phyloP scores from a whole-genome alignment of 108 stramenopile genomes.

The Fragilaria radians region DNA sequence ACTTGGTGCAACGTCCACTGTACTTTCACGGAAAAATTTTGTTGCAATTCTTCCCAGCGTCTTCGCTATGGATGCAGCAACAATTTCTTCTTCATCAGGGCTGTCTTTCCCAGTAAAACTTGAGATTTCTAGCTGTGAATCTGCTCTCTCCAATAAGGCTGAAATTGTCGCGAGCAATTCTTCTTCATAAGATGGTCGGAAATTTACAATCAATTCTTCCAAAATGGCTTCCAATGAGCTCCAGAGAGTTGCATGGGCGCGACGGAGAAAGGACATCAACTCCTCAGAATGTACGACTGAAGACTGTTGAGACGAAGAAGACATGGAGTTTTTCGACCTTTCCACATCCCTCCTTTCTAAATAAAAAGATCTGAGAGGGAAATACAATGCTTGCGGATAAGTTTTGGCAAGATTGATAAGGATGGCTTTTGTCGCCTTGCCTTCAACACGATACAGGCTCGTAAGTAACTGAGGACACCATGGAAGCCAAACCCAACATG shows the following conservation, averaged over 20 bases:
- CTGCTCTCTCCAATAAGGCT: conserved; percentile 67
- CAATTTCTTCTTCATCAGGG: conserved; percentile 36
- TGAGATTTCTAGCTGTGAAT: conserved; percentile 27
- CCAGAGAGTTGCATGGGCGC: conserved; percentile 81
- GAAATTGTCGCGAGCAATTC: conserved; percentile 82
- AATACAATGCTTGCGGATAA: conserved; percentile 85
- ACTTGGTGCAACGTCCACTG: conserved; percentile 19
- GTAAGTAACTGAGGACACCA: conserved; percentile 89
- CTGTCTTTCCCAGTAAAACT: conserved; percentile 22
- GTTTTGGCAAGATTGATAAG: conserved; percentile 51
- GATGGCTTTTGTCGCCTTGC: conserved; percentile 49
- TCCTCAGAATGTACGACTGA: conserved; percentile 70
- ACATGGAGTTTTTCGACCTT: conserved; percentile 36
- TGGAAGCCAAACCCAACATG: conserved; percentile 92
- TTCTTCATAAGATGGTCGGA: conserved; percentile 86
- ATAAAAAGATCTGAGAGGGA: conserved; percentile 74
- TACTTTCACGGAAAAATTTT: conserved; percentile 59
- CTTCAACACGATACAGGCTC: conserved; percentile 71
- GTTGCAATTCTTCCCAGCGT: conserved; percentile 58
- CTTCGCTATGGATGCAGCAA: conserved; percentile 46
- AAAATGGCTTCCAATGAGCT: conserved; percentile 85
- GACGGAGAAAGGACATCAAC: conserved; percentile 78
- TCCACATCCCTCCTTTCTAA: conserved; percentile 81
- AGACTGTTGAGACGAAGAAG: conserved; percentile 31
- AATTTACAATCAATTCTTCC: conserved; percentile 88